Evolutionary conservation across 805 yeast genomes (phyloP).

Genomic region (Yarrowia phangngaensis): DNA sequence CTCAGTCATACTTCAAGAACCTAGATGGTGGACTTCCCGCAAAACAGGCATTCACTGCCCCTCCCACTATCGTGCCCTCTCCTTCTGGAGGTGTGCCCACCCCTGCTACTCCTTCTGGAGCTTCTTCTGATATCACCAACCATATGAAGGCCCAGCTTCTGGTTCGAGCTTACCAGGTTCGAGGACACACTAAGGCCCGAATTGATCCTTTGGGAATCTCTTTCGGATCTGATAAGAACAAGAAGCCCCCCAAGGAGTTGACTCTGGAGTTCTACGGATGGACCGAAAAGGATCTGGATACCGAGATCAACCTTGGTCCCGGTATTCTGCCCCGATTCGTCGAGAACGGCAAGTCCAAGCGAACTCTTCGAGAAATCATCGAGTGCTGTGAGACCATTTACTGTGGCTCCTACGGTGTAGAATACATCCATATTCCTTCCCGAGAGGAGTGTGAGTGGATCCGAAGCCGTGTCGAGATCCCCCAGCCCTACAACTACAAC

Average conservation of each 20-base stretch:
- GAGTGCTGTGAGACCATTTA: slow-evolving; percentile 75
- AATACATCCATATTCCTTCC: slow-evolving; percentile 94
- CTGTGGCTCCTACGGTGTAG: slow-evolving; percentile 86
- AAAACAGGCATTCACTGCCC: slow-evolving; percentile 76
- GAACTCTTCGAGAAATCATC: slow-evolving; percentile 77
- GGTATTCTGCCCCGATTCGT: slow-evolving; percentile 95
- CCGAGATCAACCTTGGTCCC: slow-evolving; percentile 87
- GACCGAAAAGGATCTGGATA: slow-evolving; percentile 77
- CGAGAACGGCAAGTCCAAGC: slow-evolving; percentile 54
- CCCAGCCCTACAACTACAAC: slow-evolving; percentile 75
- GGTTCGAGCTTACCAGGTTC: slow-evolving; percentile 97
- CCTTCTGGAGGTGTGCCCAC: slow-evolving; percentile 74
- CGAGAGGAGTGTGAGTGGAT: slow-evolving; percentile 97
- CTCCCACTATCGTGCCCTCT: slow-evolving; percentile 83
- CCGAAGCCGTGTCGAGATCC: slow-evolving; percentile 92
- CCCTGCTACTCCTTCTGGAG: slow-evolving; percentile 47
- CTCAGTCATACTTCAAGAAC: slow-evolving; percentile 76
- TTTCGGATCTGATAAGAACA: slow-evolving; percentile 56
- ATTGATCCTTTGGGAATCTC: slow-evolving; percentile 93
- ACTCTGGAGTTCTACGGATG: slow-evolving; percentile 91
- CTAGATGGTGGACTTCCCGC: slow-evolving; percentile 67
- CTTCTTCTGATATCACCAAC: slow-evolving; percentile 59
- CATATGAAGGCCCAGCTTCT: slow-evolving; percentile 94
- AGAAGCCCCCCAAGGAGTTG: slow-evolving; percentile 71
- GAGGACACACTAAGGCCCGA: slow-evolving; percentile 94